Conservation (phyloP, 1,284 basidiomycete genomes). For the Sanghuangporus sanghuang region DNA sequence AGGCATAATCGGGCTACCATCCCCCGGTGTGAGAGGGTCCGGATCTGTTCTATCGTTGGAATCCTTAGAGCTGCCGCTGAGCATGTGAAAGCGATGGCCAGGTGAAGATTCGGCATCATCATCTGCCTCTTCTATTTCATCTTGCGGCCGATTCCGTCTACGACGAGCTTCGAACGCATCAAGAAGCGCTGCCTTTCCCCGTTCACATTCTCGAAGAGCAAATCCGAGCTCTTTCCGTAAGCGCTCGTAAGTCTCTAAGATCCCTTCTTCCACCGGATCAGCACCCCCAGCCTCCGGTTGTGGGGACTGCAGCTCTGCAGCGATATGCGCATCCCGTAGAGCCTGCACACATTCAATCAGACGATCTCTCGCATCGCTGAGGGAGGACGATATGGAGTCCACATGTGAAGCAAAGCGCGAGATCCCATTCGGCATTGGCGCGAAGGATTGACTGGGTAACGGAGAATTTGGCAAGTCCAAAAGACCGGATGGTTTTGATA, state of each 20-base stretch:
- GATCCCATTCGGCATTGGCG: conserved; percentile 62
- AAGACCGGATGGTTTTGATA: background rate
- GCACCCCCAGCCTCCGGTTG: conserved; percentile 23
- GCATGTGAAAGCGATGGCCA: conserved; percentile 3
- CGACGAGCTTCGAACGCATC: conserved; percentile 47
- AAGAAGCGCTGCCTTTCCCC: conserved; percentile 59
- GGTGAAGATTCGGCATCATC: background rate
- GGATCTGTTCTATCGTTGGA: conserved; percentile 17
- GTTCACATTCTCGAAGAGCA: conserved; percentile 72
- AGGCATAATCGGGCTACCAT: conserved; percentile 14
- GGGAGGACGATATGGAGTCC: conserved; percentile 56
- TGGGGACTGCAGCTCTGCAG: conserved; percentile 19
- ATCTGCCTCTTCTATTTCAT: conserved; percentile 8
- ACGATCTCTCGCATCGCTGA: conserved; percentile 62
- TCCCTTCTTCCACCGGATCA: conserved; percentile 33
- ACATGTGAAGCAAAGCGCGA: conserved; percentile 66
- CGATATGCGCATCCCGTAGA: conserved; percentile 36
- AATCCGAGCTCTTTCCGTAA: conserved; percentile 69
- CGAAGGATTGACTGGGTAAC: conserved; percentile 44
- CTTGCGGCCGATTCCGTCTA: conserved; percentile 27
- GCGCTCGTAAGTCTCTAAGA: conserved; percentile 63
- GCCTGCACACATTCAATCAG: conserved; percentile 54
- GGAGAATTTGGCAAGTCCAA: conserved; percentile 20
- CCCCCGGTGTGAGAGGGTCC: conserved; percentile 12
- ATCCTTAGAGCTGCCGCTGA: conserved; percentile 18